These are phyloP conservation scores for Cutaneotrichosporon sp. DNA, from an alignment of 1,284 basidiomycete species.

Conservation along the genomic window DNA sequence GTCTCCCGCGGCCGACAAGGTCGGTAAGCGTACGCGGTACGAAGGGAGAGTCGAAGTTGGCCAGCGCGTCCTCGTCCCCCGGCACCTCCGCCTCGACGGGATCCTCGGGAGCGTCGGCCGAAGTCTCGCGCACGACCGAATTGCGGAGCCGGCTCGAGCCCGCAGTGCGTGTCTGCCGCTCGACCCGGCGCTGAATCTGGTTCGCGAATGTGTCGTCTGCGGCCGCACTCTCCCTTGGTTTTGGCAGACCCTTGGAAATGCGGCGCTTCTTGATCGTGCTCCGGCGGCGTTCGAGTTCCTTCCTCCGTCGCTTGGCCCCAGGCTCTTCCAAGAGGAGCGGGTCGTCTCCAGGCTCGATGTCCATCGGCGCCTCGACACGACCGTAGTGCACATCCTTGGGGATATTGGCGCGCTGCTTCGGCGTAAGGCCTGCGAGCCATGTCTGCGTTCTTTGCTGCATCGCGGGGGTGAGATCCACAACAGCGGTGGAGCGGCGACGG, in stretches of 20 bases:
- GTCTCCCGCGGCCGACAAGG: background rate
- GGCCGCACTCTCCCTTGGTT: background rate
- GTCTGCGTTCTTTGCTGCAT: conserved; percentile 2
- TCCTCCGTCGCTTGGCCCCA: background rate
- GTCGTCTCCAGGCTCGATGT: conserved; percentile 16
- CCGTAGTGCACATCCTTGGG: conserved; percentile 1
- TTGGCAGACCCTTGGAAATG: background rate
- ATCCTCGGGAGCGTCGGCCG: background rate
- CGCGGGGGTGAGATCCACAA: background rate
- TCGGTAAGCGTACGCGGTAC: background rate
- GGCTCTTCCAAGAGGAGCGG: conserved; percentile 7
- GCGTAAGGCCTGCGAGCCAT: background rate
- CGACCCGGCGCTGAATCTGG: background rate
- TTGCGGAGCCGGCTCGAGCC: background rate
- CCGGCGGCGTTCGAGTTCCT: background rate
- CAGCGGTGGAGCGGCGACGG: background rate
- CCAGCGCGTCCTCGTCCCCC: conserved; percentile 1
- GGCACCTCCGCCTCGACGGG: background rate
- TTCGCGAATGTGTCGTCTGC: background rate
- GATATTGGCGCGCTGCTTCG: background rate
- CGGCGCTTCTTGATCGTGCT: background rate
- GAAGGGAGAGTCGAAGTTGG: conserved; percentile 9
- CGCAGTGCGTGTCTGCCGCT: background rate
- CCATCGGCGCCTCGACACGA: background rate
- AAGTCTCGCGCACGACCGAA: background rate